These are phyloP conservation scores for Myriangium duriaei DNA, from an alignment of 2,329 filamentous ascomycete genomes.

Conservation along the genomic window DNA sequence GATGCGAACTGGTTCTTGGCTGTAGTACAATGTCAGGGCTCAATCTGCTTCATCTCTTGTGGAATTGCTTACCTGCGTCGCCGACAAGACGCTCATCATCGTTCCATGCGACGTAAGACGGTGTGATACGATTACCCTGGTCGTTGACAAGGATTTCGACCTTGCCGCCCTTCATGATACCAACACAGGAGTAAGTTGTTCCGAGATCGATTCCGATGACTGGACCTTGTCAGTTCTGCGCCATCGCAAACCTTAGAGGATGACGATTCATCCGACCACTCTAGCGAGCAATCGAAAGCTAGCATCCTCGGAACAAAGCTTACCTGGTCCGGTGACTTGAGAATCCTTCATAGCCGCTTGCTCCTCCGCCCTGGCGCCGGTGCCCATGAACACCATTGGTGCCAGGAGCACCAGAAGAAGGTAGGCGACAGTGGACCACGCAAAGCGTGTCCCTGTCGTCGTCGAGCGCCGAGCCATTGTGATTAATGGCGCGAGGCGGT, in stretches of 20 bases:
- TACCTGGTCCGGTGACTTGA: constrained; percentile 56
- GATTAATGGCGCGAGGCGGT: constrained; percentile 1
- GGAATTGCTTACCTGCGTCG: constrained; percentile 50
- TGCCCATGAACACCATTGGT: constrained; percentile 72
- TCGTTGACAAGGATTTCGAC: constrained; percentile 94
- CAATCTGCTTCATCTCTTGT: neutral
- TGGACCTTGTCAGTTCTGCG: constrained; percentile 18
- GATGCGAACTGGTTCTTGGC: constrained; percentile 76
- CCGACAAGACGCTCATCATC: constrained; percentile 94
- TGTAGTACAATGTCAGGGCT: constrained; percentile 3
- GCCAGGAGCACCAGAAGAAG: constrained; percentile 76
- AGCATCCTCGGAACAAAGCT: no score
- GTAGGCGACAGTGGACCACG: constrained; percentile 81
- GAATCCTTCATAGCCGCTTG: constrained; percentile 54
- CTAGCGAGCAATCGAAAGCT: no score
- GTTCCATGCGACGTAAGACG: constrained; percentile 52
- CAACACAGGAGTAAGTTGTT: constrained; percentile 77
- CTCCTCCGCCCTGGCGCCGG: constrained; percentile 50
- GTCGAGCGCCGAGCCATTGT: constrained; percentile 13
- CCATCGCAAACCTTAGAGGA: neutral
- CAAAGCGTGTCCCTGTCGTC: constrained; percentile 15
- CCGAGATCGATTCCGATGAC: constrained; percentile 94
- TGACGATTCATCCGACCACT: no score
- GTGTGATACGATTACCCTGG: constrained; percentile 92
- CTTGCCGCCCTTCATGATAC: constrained; percentile 91